Conservation (phyloP, 2,329 filamentous ascomycete species). For the Huntiella decipiens region DNA sequence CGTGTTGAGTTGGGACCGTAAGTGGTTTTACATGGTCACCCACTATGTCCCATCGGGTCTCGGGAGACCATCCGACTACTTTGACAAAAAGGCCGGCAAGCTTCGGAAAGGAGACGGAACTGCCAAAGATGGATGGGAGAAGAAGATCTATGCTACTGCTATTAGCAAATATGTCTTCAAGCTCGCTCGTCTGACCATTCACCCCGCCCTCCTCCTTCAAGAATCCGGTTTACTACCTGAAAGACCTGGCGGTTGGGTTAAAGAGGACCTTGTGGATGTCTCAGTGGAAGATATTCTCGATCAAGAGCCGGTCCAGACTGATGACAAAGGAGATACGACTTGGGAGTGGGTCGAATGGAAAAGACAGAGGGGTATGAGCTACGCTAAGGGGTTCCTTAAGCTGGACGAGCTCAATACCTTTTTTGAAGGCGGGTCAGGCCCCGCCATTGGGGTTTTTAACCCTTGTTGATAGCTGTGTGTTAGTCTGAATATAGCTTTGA, state of each 20-base stretch:
- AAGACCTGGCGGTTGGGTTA: slow-evolving; percentile 46
- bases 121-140: slow-evolving; percentile 28
- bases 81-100: slow-evolving; percentile 20
- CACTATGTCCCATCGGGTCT: slow-evolving; percentile 50
- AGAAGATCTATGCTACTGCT: slow-evolving; percentile 50
- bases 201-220: slow-evolving; percentile 57
- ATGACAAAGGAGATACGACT: slow-evolving; percentile 17
- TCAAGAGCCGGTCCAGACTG: background rate
- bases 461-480: slow-evolving; percentile 18
- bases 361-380: slow-evolving; percentile 34
- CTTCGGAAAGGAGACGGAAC: background rate
- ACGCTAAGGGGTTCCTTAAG: slow-evolving; percentile 35
- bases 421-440: slow-evolving; percentile 34
- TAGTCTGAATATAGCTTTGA: no score
- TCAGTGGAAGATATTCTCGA: slow-evolving; percentile 18
- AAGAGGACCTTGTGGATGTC: slow-evolving; percentile 21
- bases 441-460: slow-evolving; percentile 31
- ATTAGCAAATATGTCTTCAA: slow-evolving; percentile 72
- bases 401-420: slow-evolving; percentile 33
- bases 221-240: slow-evolving; percentile 56
- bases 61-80: slow-evolving; percentile 35
- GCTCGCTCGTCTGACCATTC: slow-evolving; percentile 62
- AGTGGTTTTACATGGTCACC: slow-evolving; percentile 62
- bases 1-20: slow-evolving; percentile 56
- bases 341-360: slow-evolving; percentile 45